Percentiles rank a stretch among this genome's conserved stretches.
Conservation (phyloP, 1,284 basidiomycete genomes). For the Irpex sp. region DNA sequence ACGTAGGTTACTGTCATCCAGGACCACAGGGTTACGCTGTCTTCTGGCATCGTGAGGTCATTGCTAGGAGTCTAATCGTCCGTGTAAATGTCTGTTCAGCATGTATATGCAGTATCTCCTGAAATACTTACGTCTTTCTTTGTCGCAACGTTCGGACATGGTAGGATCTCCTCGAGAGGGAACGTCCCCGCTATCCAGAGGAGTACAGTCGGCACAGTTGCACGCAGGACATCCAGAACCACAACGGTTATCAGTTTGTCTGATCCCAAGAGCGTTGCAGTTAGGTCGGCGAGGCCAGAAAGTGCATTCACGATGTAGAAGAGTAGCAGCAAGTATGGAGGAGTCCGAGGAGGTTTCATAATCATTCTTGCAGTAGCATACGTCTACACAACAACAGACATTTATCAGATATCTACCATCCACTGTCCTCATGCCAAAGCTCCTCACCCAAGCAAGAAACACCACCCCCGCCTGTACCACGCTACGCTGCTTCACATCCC, state of each 20-base stretch:
- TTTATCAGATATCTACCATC: not conserved
- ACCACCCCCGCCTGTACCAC: slow-evolving; percentile 16
- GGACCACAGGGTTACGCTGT: slow-evolving; percentile 70
- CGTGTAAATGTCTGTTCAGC: not conserved
- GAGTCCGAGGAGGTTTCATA: slow-evolving; percentile 41
- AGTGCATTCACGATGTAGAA: slow-evolving; percentile 38
- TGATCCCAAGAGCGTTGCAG: slow-evolving; percentile 21
- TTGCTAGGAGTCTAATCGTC: slow-evolving; percentile 45
- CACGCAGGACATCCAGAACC: slow-evolving; percentile 28
- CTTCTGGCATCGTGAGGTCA: slow-evolving; percentile 60
- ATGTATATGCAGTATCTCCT: slow-evolving; percentile 13
- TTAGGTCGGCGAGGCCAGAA: slow-evolving; percentile 33
- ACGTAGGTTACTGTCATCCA: slow-evolving; percentile 81
- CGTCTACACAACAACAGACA: slow-evolving; percentile 27
- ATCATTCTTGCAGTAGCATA: slow-evolving; percentile 40
- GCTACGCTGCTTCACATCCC: slow-evolving; percentile 10
- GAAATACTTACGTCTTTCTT: slow-evolving; percentile 35
- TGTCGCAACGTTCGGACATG: slow-evolving; percentile 45
- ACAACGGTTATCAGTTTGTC: slow-evolving; percentile 10
- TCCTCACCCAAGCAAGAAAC: slow-evolving; percentile 26
- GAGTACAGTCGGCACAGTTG: slow-evolving; percentile 35
- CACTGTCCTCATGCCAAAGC: not conserved
- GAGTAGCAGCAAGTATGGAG: slow-evolving; percentile 48
- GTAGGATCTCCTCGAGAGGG: slow-evolving; percentile 42
- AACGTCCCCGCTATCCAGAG: slow-evolving; percentile 50